Evolutionary conservation across 2,329 filamentous ascomycete species (phyloP), one percentile per base, ranked within the genome.

Genomic region (Lecanicillium sp.): DNA sequence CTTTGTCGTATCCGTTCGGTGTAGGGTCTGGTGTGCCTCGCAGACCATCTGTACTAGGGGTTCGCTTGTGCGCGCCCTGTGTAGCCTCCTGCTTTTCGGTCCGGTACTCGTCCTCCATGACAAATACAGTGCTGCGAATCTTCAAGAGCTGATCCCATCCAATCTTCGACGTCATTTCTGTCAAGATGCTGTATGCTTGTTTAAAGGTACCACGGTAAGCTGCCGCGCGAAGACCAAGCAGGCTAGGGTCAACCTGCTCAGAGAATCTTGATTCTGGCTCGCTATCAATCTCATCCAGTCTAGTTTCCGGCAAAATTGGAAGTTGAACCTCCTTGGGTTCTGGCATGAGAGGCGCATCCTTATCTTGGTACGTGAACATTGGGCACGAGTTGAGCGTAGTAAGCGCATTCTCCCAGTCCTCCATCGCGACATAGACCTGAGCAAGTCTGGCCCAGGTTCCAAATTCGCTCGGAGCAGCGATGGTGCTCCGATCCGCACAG

Each of bases 301-400:
- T 81, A 15, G 88, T 95, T 66, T 97, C 93, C 0, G 86, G 78
- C 44, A 97, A 76, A 14, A 91, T 87, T 0, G 93, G 93, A 12
- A 98, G 78, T 56, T 87, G 82, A 35, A 97, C 86, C 48, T 90
- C 87, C 58, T 86, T 85, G 0, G 93, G 90, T 61, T 95, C 90
- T 1, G 93, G 93, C 86, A 97, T 91, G 51, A 93, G 71, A 3
- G 93, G 93, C 5, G 90, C 86, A 64, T 98, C 93, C 67, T 96
- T 97, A 68, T 98, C 93, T 67, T 97, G 93, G 66, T 98, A 97
- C 6, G 93, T 98, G 67, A 98, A 98, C 93, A 98, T 98, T 8
- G 93, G 93, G 66, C 93, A 98, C 15, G 93, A 98, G 69, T 98
- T 98, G 44, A 98, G 77, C 4, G 93, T 97, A 5, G 95, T 83